These are phyloP conservation scores for Exophiala phaeomuriformis DNA, from an alignment of 2,329 filamentous ascomycete genomes.

Conservation along the genomic window DNA sequence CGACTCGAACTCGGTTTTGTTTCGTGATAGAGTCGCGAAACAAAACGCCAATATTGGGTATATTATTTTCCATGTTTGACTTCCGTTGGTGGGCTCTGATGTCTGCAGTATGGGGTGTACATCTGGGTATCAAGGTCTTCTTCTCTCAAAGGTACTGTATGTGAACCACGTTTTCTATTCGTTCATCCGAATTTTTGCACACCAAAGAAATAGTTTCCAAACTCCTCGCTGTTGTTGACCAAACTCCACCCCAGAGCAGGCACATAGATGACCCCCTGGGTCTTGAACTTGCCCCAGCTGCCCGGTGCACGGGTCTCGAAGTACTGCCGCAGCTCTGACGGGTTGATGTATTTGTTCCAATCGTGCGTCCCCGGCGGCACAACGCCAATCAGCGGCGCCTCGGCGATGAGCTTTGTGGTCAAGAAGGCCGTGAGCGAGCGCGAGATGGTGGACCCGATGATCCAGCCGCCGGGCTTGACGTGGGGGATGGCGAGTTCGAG, in stretches of 20 bases:
- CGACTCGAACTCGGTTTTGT: too few species aligned
- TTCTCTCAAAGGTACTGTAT: too few species aligned
- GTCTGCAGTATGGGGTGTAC: too few species aligned
- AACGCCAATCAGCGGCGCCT: slow-evolving; percentile 63
- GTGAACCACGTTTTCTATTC: too few species aligned
- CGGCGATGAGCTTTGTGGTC: slow-evolving; percentile 85
- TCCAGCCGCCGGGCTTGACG: slow-evolving; percentile 84
- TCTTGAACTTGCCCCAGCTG: slow-evolving; percentile 48
- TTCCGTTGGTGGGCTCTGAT: too few species aligned
- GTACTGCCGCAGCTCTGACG: slow-evolving; percentile 57
- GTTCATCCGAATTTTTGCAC: slow-evolving; percentile 49
- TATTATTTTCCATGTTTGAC: too few species aligned
- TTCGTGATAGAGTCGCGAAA: too few species aligned
- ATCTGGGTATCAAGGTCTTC: too few species aligned
- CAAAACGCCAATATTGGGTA: too few species aligned
- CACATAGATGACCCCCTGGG: slow-evolving; percentile 78
- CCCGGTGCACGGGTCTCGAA: slow-evolving; percentile 35
- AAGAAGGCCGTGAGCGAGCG: slow-evolving; percentile 83
- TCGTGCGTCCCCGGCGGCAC: slow-evolving; percentile 92
- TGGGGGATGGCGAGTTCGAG: slow-evolving; percentile 64
- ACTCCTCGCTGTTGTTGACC: slow-evolving; percentile 69
- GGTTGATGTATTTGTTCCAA: slow-evolving; percentile 93
- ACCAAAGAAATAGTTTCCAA: slow-evolving; percentile 95
- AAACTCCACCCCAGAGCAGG: slow-evolving; percentile 86
- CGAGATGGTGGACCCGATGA: slow-evolving; percentile 87